Evolutionary conservation across 176 grass and related monocot species (phyloP), one percentile per base, ranked within the genome.

Genomic region (Oryza meridionalis): DNA sequence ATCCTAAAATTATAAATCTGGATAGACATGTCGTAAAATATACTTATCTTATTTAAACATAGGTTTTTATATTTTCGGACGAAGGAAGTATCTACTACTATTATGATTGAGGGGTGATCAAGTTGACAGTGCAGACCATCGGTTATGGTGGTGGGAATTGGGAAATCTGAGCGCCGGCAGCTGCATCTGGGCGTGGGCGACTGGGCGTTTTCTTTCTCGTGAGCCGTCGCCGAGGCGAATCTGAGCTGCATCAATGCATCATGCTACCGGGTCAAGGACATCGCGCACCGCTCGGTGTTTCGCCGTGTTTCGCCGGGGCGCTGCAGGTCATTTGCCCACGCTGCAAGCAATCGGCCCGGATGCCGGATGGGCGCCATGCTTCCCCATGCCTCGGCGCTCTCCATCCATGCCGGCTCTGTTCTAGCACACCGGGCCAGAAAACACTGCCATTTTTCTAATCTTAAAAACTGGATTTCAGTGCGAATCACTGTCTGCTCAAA

Each of bases 391-490:
- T 76, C 45, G 9, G 7, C 17, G 70, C 55, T 1, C 55, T 15
- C 42, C 42, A 26, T 15, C 42, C 42, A 19, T 66, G 81, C 81
- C 81, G 81, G 26, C 59, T 81, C 46, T 22, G 1, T 35, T 25
- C 43, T 8, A 14, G 26, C 69, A 65, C 7, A 51, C 29, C 29
- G 29, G 29, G 29, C 29, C 29, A 31, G 29, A 31, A 31, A 31
- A 31, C 29, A 31, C 29, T 31, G 29, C 29, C 29, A 31, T 31
- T 31, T 31, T 31, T 31, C 29, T 31, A 40, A 40, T 40, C 6
- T 40, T 40, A 40, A 40, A 40, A 7, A 35, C 31, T 43, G 79
- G 53, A 31, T 46, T 73, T 64, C 59, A 67, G 44, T 58, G 53
- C 53, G 53, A 58, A 58, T 58, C 53, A 58, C 53, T 25, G 21